Evolutionary conservation across 2,329 filamentous ascomycete species (phyloP).

Genomic region (Juglanconis oblonga): DNA sequence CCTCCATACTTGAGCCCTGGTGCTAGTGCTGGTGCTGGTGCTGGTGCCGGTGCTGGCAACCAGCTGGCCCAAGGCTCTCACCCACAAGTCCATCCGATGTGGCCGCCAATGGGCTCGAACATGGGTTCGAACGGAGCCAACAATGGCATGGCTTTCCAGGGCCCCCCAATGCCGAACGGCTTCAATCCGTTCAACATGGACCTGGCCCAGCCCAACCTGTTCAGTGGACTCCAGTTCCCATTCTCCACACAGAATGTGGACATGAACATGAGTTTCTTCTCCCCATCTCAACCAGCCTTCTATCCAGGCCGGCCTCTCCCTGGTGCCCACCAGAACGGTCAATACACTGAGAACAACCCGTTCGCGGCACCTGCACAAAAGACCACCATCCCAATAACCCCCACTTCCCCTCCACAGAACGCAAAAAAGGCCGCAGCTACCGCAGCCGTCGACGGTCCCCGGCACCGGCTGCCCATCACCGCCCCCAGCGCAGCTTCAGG

Average conservation of each 20-base stretch:
- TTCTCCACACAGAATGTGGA: not conserved
- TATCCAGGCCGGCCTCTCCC: not conserved
- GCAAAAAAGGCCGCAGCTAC: slow-evolving; percentile 1
- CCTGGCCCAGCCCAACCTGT: not conserved
- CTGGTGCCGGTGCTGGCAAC: not conserved
- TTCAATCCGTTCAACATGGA: not conserved
- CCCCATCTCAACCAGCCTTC: not conserved
- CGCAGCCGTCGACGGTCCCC: not conserved
- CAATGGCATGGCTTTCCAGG: not conserved
- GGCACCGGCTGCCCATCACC: slow-evolving; percentile 14
- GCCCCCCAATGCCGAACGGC: not conserved
- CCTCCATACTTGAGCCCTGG: not conserved
- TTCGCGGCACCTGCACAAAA: not conserved
- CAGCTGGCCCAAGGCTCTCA: not conserved
- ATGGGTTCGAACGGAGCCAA: not conserved
- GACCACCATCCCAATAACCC: not conserved
- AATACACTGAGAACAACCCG: not conserved
- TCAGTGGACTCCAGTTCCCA: not conserved
- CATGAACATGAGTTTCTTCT: not conserved
- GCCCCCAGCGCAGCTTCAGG: slow-evolving; percentile 43
- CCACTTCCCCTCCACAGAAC: slow-evolving; percentile 10
- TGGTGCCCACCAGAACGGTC: not conserved
- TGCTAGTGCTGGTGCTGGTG: not conserved
- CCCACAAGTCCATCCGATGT: not conserved
- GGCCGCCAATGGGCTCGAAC: not conserved